phyloP scores from a whole-genome alignment of 2,329 filamentous ascomycete genomes.

The Colletotrichum orbiculare region DNA sequence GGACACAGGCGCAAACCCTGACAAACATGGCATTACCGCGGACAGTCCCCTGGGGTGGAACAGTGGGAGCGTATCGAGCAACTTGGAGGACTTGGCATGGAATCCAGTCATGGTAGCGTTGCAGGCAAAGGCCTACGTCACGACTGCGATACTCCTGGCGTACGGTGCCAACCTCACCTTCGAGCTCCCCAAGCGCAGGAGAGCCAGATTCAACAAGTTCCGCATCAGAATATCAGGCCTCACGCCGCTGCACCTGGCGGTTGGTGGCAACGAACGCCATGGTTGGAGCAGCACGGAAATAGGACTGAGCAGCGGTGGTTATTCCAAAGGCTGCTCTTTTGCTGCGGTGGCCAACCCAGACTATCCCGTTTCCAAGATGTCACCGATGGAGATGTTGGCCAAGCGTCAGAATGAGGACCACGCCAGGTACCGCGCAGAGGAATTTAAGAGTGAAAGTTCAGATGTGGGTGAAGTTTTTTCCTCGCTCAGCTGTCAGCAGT shows the following conservation, averaged over 20 bases:
- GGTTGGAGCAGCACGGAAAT: neutral
- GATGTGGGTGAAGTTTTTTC: neutral
- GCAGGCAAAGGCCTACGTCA: slow-evolving; percentile 5
- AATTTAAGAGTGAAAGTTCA: neutral
- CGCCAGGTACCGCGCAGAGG: neutral
- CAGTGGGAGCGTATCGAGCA: neutral
- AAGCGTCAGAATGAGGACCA: neutral
- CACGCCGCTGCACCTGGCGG: slow-evolving; percentile 1
- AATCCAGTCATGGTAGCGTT: slow-evolving; percentile 5
- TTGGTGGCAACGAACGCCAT: neutral
- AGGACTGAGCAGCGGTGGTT: slow-evolving; percentile 2
- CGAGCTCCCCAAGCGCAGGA: neutral
- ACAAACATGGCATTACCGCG: neutral
- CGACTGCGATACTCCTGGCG: slow-evolving; percentile 4
- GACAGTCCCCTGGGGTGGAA: neutral
- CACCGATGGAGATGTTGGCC: neutral
- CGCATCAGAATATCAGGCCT: neutral
- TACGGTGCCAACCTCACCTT: slow-evolving; percentile 1
- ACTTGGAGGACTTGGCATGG: slow-evolving; percentile 11
- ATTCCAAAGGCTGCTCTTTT: neutral
- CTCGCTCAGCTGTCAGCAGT: neutral
- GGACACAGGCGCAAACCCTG: slow-evolving; percentile 1
- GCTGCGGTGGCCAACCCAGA: neutral
- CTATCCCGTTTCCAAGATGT: neutral
- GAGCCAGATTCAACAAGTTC: slow-evolving; percentile 1